These are phyloP conservation scores for Pythium aristosporum DNA, from an alignment of 352 stramenopile genomes.

Conservation along the genomic window DNA sequence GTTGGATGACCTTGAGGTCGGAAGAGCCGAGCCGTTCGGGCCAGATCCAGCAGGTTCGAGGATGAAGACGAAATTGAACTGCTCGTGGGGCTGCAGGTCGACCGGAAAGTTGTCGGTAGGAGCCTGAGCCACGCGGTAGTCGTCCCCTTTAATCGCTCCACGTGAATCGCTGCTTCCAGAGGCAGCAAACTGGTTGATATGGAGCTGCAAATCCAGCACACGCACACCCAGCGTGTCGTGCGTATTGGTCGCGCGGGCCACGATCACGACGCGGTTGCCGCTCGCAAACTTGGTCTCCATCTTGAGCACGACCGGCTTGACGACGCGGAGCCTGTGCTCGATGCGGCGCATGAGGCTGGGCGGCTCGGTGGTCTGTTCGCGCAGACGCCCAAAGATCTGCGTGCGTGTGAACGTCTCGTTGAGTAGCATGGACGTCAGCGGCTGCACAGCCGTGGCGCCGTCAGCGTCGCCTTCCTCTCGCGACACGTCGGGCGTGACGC, in stretches of 20 bases:
- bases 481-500: conserved; percentile 38
- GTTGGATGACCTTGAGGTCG: not conserved
- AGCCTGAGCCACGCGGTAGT: conserved; percentile 24
- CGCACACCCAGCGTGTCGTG: conserved; percentile 40
- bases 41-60: conserved; percentile 6
- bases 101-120: conserved; percentile 57
- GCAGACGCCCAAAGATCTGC: conserved; percentile 45
- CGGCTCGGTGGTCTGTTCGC: conserved; percentile 40
- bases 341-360: conserved; percentile 44
- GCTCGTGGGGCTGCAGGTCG: conserved; percentile 43
- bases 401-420: conserved; percentile 36
- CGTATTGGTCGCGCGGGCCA: conserved; percentile 49
- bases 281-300: conserved; percentile 49
- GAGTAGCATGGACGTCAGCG: conserved; percentile 25
- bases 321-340: conserved; percentile 48
- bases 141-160: not conserved
- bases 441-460: conserved; percentile 3
- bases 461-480: conserved; percentile 12
- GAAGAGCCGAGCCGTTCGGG: not conserved
- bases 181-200: conserved; percentile 43
- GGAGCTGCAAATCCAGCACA: conserved; percentile 63
- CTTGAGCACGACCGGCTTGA: conserved; percentile 57
- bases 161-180: not conserved
- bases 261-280: conserved; percentile 42
- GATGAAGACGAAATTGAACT: conserved; percentile 56